Percentiles rank a stretch among this genome's conserved stretches.
phyloP scores from a whole-genome alignment of 768 basidiomycete species.

The Fomitopsis serialis region DNA sequence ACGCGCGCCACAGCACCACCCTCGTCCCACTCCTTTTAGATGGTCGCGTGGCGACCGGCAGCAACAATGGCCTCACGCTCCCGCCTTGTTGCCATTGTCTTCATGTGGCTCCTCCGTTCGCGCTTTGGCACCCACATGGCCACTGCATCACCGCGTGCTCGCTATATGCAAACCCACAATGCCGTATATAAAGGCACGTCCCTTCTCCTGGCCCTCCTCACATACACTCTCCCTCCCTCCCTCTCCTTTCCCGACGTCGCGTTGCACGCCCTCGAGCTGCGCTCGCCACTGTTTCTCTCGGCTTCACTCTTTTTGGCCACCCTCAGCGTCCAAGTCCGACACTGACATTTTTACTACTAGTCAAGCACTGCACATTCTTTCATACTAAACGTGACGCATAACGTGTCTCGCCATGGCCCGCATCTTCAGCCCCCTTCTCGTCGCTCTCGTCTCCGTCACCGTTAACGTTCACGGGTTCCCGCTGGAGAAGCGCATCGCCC shows the following conservation, averaged over 20 bases:
- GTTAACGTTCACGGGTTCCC: conserved; percentile 23
- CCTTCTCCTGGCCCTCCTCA: not conserved
- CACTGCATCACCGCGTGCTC: no score
- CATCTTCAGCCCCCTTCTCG: conserved; percentile 28
- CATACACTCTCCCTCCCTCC: not conserved
- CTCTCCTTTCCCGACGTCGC: not conserved
- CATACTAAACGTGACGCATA: not conserved
- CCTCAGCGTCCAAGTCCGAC: not conserved
- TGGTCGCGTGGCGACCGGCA: not conserved
- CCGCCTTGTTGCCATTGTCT: not conserved
- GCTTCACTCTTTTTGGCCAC: conserved; percentile 1
- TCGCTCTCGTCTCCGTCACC: conserved; percentile 24
- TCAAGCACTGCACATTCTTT: not conserved
- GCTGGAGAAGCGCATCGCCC: conserved; percentile 42
- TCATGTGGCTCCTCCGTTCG: not conserved
- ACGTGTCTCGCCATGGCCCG: conserved; percentile 20
- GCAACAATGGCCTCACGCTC: no score
- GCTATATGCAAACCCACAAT: no score
- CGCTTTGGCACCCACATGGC: not conserved
- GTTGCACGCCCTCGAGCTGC: conserved; percentile 7
- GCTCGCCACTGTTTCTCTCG: not conserved
- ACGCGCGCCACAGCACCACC: no score
- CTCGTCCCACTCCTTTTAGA: no score
- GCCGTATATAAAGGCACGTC: conserved; percentile 2
- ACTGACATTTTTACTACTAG: not conserved